Evolutionary conservation across 331 rosid genomes (phyloP), one percentile per base, ranked within the genome.

Genomic region (Rhamnella rubrinervis): DNA sequence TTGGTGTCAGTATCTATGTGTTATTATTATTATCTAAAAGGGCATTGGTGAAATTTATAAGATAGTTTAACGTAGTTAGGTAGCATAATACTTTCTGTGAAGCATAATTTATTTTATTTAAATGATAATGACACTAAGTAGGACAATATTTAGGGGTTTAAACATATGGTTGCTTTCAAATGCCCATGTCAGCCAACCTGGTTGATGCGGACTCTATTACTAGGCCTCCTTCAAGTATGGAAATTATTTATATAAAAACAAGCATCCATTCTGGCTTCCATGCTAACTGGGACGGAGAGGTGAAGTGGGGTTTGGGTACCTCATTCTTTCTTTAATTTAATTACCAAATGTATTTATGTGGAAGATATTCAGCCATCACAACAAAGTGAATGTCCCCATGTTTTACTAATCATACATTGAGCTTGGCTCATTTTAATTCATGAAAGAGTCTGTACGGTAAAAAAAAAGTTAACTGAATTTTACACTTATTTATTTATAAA

Each of bases 151-250:
- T 74, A 35, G 73, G 66, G 56, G 35, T 31, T 67, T 59, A 47
- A 65, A 78, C 40, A 68, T 14, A 52, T 11, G 46, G 41, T 66
- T 40, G 53, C 28, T 61, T 11, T 56, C 55, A 65, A 46, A 60
- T 44, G 2, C 40, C 59, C 59, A 66, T 26, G 55, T 79, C 23
- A 55, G 75, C 81, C 85, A 73, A 74, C 76, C 77, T 50, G 75
- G 78, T 38, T 72, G 73, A 81, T 80, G 67, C 53, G 71, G 83
- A 73, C 81, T 55, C 49, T 50, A 51, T 61, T 11, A 12, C 41
- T 57, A 64, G 28, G 74, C 61, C 60, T 31, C 53, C 49, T 44
- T 44, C 14, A 44, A 44, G 49, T 44, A 44, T 2, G 49, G 14
- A 44, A 12, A 44, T 11, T 40, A 40, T 4, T 11, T 44, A 44